These are phyloP conservation scores for Lichenothelia convexa DNA, from an alignment of 495 filamentous ascomycete genomes.

Conservation along the genomic window DNA sequence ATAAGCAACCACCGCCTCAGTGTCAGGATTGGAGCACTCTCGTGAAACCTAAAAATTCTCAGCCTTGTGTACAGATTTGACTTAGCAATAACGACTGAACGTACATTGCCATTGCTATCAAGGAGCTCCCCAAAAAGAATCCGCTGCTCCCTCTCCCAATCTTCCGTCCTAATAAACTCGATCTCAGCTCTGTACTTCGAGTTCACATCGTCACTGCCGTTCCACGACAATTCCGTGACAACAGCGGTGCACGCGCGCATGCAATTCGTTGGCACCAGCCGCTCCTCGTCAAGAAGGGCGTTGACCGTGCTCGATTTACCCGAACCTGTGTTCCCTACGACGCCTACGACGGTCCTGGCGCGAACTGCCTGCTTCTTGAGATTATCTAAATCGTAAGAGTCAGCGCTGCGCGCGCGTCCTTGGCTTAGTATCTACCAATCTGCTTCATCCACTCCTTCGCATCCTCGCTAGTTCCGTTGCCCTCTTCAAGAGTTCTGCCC, in stretches of 20 bases:
- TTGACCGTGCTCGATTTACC: constrained; percentile 20
- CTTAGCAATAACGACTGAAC: no score
- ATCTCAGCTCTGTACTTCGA: constrained; percentile 41
- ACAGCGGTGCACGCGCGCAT: constrained; percentile 50
- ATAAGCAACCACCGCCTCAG: constrained; percentile 38
- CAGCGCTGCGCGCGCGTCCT: no score
- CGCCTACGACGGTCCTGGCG: constrained; percentile 16
- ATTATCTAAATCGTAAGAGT: constrained; percentile 26
- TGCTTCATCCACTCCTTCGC: constrained; percentile 24
- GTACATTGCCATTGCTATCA: constrained; percentile 26
- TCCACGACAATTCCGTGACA: constrained; percentile 43
- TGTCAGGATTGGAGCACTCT: constrained; percentile 27
- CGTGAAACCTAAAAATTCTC: no score
- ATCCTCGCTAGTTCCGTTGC: constrained; percentile 10
- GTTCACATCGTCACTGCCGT: constrained; percentile 30
- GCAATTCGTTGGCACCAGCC: constrained; percentile 34
- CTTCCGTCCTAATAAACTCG: constrained; percentile 36
- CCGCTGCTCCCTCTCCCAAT: constrained; percentile 40
- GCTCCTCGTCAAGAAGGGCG: constrained; percentile 22
- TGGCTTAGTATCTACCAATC: no score
- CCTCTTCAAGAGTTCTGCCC: constrained; percentile 9
- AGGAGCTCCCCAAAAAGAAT: constrained; percentile 35
- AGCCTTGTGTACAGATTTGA: no score
- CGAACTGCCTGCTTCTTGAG: constrained; percentile 19
- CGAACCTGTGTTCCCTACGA: constrained; percentile 19